Conservation (phyloP, 371 early-diverging fungal species). For the Saksenaea oblongispora region DNA sequence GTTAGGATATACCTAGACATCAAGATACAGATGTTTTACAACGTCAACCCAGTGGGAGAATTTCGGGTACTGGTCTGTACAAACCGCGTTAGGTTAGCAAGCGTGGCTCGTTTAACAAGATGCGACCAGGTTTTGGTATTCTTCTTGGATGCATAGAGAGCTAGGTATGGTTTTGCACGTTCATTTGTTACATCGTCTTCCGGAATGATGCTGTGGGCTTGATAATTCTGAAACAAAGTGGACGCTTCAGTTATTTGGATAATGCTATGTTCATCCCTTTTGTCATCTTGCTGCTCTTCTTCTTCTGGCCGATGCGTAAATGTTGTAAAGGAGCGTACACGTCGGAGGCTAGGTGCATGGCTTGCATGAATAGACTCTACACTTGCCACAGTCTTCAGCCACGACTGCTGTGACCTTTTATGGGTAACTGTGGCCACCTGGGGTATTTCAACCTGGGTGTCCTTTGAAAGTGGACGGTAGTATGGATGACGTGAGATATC, state of each 20-base stretch:
- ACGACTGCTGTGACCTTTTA: background rate
- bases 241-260: background rate
- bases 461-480: constrained; percentile 1
- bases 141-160: constrained; percentile 21
- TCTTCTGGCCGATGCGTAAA: background rate
- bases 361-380: background rate
- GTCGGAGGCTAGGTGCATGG: background rate
- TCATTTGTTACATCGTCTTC: constrained; percentile 14
- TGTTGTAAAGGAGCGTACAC: background rate
- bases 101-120: constrained; percentile 13
- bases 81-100: constrained; percentile 11
- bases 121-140: constrained; percentile 23
- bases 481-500: constrained; percentile 11
- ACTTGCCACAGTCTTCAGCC: constrained; percentile 8
- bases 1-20: too few species aligned
- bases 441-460: background rate
- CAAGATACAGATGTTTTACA: background rate
- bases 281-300: constrained; percentile 1
- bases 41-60: background rate
- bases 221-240: constrained; percentile 6
- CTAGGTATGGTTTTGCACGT: constrained; percentile 14
- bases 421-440: background rate
- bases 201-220: constrained; percentile 8
- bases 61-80: background rate
- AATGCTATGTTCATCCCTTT: background rate